Evolutionary conservation across 2,329 filamentous ascomycete species (phyloP).

Genomic region (Aschersonia sp.): DNA sequence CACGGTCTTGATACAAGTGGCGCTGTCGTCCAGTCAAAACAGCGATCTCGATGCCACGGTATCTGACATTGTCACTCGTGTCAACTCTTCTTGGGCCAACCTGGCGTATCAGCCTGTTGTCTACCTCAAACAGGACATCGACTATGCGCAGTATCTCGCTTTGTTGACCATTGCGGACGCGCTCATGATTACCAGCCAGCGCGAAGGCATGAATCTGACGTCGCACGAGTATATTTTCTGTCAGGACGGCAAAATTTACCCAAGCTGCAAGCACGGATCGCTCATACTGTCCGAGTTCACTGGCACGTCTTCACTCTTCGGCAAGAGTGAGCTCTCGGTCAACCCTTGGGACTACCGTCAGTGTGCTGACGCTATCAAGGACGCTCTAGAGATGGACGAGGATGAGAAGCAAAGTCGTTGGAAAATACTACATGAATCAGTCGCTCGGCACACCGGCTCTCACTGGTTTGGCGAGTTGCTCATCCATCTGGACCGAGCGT

Average conservation of each 20-base stretch:
- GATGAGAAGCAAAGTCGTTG: constrained; percentile 65
- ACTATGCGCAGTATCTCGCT: constrained; percentile 85
- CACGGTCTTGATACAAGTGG: constrained; percentile 86
- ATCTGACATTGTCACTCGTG: constrained; percentile 85
- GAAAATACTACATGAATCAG: constrained; percentile 56
- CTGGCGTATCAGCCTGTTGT: constrained; percentile 85
- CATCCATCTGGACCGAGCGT: constrained; percentile 55
- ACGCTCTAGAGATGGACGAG: constrained; percentile 65
- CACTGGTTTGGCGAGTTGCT: constrained; percentile 76
- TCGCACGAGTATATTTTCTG: constrained; percentile 90
- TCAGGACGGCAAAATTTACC: constrained; percentile 63
- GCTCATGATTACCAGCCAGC: constrained; percentile 86
- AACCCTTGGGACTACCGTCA: constrained; percentile 93
- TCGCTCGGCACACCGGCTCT: constrained; percentile 69
- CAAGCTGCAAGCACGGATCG: constrained; percentile 68
- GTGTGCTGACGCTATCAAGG: constrained; percentile 74
- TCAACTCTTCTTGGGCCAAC: constrained; percentile 84
- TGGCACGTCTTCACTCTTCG: constrained; percentile 76
- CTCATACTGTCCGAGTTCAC: constrained; percentile 93
- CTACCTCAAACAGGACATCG: constrained; percentile 89
- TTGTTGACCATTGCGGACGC: constrained; percentile 80
- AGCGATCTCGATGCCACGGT: constrained; percentile 77
- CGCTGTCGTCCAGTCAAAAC: constrained; percentile 79
- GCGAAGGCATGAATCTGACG: constrained; percentile 95
- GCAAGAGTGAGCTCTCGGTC: constrained; percentile 65